These are phyloP conservation scores for Kondoa malvinella DNA, from an alignment of 768 basidiomycete genomes.

Conservation along the genomic window DNA sequence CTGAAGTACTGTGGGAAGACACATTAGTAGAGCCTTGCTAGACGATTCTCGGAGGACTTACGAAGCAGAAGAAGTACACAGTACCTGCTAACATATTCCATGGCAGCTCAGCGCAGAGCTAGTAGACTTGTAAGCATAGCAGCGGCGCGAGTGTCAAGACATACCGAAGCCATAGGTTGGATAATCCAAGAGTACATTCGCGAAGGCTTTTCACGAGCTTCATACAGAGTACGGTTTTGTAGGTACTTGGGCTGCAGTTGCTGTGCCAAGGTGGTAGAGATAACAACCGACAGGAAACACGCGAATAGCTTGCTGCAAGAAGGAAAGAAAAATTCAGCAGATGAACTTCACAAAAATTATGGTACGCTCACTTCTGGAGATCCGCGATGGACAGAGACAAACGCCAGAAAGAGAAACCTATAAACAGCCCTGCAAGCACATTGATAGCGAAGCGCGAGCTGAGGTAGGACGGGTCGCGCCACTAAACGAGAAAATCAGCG, in stretches of 20 bases:
- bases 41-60: constrained; percentile 44
- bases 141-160: constrained; percentile 26
- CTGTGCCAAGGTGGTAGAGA: constrained; percentile 39
- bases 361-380: constrained; percentile 19
- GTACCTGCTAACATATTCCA: constrained; percentile 31
- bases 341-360: neutral
- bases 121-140: neutral
- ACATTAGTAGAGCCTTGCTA: neutral
- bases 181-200: constrained; percentile 48
- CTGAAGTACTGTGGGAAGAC: neutral
- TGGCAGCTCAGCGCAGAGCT: constrained; percentile 5
- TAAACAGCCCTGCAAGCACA: constrained; percentile 25
- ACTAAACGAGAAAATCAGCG: too few relatives aligned
- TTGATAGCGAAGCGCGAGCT: constrained; percentile 18
- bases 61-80: constrained; percentile 51
- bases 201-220: constrained; percentile 49
- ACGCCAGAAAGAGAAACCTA: constrained; percentile 25
- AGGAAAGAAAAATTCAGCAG: neutral
- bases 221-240: constrained; percentile 45
- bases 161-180: constrained; percentile 13
- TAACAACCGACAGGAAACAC: constrained; percentile 17
- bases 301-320: constrained; percentile 22
- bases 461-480: constrained; percentile 34
- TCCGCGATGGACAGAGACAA: constrained; percentile 16
- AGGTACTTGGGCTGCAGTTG: constrained; percentile 51